Percentiles rank a stretch among this genome's conserved stretches.
These are phyloP conservation scores for Pilatotrama ljubarskyi DNA, from an alignment of 768 basidiomycete genomes.

Conservation along the genomic window DNA sequence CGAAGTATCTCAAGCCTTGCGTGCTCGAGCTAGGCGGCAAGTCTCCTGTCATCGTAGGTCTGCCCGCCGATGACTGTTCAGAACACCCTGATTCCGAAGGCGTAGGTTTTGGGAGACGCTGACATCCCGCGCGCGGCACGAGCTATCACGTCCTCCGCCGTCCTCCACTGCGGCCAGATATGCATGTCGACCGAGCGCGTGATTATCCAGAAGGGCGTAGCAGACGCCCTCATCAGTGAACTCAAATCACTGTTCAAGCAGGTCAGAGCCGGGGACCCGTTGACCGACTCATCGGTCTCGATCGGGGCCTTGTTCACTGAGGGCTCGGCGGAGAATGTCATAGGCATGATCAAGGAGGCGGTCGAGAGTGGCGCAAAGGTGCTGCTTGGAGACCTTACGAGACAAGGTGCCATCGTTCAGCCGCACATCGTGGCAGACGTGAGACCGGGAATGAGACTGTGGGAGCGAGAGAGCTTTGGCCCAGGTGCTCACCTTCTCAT, in stretches of 20 bases:
- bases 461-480: slow-evolving; percentile 64
- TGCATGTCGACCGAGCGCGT: slow-evolving; percentile 63
- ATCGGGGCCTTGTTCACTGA: slow-evolving; percentile 46
- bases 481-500: slow-evolving; percentile 41
- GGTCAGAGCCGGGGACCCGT: slow-evolving; percentile 43
- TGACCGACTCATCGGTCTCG: slow-evolving; percentile 29
- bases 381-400: slow-evolving; percentile 43
- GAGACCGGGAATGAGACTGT: slow-evolving; percentile 49
- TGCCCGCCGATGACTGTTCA: neutral
- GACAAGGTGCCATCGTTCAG: slow-evolving; percentile 44
- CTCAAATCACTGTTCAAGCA: slow-evolving; percentile 35
- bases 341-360: slow-evolving; percentile 47
- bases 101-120: slow-evolving; percentile 52
- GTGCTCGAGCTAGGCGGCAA: slow-evolving; percentile 60
- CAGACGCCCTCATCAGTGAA: slow-evolving; percentile 37
- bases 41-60: slow-evolving; percentile 50
- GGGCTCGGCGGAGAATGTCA: slow-evolving; percentile 45
- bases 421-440: slow-evolving; percentile 54
- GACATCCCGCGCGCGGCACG: slow-evolving; percentile 54
- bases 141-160: slow-evolving; percentile 44
- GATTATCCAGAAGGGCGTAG: slow-evolving; percentile 47
- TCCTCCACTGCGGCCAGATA: slow-evolving; percentile 53
- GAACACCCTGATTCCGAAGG: too few species aligned
- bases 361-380: slow-evolving; percentile 45
- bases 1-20: slow-evolving; percentile 55